Percentiles rank a stretch among this genome's conserved stretches.
These are phyloP conservation scores for Fragilaria radians DNA, from an alignment of 108 stramenopile species.

Conservation along the genomic window DNA sequence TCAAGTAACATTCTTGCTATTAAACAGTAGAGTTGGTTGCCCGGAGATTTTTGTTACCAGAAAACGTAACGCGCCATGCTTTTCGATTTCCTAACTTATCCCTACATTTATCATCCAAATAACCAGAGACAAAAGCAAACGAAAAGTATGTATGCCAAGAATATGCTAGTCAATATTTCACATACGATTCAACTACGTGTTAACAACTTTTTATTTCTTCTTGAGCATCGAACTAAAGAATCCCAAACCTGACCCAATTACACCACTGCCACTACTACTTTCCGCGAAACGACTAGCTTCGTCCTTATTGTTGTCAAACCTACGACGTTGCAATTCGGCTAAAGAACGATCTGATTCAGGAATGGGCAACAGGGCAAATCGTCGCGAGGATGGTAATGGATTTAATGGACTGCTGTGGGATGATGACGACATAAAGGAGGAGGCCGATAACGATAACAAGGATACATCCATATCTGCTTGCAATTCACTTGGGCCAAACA, in stretches of 20 bases:
- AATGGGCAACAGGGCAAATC: constrained; percentile 74
- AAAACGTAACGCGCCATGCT: too few species aligned
- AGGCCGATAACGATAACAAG: constrained; percentile 10
- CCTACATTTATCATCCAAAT: too few species aligned
- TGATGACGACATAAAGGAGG: constrained; percentile 5
- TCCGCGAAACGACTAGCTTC: constrained; percentile 36
- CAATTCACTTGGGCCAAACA: constrained; percentile 55
- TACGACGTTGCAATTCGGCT: constrained; percentile 67
- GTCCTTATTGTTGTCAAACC: constrained; percentile 48
- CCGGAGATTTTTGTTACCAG: too few species aligned
- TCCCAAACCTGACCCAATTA: constrained; percentile 58
- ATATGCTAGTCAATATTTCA: too few species aligned
- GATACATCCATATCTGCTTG: constrained; percentile 6
- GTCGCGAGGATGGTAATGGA: constrained; percentile 66
- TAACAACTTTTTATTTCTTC: constrained; percentile 45
- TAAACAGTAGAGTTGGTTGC: too few species aligned
- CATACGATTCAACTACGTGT: too few species aligned
- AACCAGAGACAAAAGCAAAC: too few species aligned
- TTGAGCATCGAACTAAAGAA: constrained; percentile 79
- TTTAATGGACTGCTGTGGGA: constrained; percentile 34
- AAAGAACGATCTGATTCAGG: constrained; percentile 73
- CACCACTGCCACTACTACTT: constrained; percentile 47
- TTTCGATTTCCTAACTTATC: too few species aligned
- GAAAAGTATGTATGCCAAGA: too few species aligned
- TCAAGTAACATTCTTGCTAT: too few species aligned